Evolutionary conservation across 176 grass and related monocot genomes (phyloP).

Genomic region (Oryza officinalis): DNA sequence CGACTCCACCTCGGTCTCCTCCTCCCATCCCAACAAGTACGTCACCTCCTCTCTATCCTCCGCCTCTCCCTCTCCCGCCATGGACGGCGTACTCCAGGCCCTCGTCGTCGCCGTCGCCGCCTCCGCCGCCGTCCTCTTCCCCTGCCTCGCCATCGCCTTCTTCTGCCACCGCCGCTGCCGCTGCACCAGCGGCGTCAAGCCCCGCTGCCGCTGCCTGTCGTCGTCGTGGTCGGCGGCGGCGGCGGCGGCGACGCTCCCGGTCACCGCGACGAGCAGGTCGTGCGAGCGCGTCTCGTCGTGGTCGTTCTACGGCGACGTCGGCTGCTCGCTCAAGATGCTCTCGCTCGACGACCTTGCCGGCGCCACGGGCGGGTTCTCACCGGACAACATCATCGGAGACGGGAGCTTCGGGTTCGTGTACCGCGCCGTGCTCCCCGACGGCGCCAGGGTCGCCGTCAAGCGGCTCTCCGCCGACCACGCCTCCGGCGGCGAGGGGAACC

Average conservation of each 20-base stretch:
- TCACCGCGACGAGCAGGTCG: neutral
- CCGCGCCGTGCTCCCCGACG: slow-evolving; percentile 59
- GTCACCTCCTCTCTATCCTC: neutral
- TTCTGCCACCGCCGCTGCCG: slow-evolving; percentile 36
- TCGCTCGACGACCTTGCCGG: slow-evolving; percentile 62
- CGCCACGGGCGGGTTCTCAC: slow-evolving; percentile 68
- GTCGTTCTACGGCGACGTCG: slow-evolving; percentile 1
- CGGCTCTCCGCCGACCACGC: slow-evolving; percentile 57
- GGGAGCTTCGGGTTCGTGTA: slow-evolving; percentile 95
- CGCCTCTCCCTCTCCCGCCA: slow-evolving; percentile 12
- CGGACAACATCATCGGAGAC: slow-evolving; percentile 85
- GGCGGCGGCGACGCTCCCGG: neutral
- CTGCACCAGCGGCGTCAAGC: neutral
- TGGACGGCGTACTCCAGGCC: slow-evolving; percentile 44
- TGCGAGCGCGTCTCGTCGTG: slow-evolving; percentile 19
- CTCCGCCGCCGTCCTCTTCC: slow-evolving; percentile 41
- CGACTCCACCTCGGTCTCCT: neutral
- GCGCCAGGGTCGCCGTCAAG: slow-evolving; percentile 66
- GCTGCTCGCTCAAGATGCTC: slow-evolving; percentile 46
- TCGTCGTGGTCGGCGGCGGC: neutral
- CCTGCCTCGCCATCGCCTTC: slow-evolving; percentile 41
- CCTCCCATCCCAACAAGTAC: neutral
- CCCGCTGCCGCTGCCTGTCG: neutral
- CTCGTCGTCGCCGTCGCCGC: slow-evolving; percentile 34
- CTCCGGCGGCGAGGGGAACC: slow-evolving; percentile 48